Evolutionary conservation across 2,329 filamentous ascomycete species (phyloP).

Genomic region (Nakataea oryzae): DNA sequence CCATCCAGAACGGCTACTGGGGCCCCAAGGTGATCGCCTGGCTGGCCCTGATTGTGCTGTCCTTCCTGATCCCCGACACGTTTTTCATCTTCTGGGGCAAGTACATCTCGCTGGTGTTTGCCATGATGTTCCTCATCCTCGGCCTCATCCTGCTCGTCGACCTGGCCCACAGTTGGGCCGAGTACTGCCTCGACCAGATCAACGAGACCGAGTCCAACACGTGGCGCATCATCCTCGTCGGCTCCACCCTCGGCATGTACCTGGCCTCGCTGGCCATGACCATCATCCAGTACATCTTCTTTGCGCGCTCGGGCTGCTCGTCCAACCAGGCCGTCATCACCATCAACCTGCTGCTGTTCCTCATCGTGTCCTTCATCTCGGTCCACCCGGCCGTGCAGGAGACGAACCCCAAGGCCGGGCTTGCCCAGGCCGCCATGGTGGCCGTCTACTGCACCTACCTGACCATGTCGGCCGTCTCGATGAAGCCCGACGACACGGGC

Average conservation of each 20-base stretch:
- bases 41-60: conserved; percentile 76
- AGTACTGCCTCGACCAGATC: conserved; percentile 90
- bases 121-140: conserved; percentile 87
- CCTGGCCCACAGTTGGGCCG: conserved; percentile 92
- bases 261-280: conserved; percentile 85
- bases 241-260: conserved; percentile 92
- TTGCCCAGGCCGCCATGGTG: conserved; percentile 97
- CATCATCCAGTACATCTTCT: conserved; percentile 94
- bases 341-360: conserved; percentile 77
- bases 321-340: conserved; percentile 98
- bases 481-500: conserved; percentile 92
- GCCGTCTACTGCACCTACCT: conserved; percentile 97
- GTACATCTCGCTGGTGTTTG: conserved; percentile 79
- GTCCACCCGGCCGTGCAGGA: conserved; percentile 87
- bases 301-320: conserved; percentile 67
- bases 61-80: conserved; percentile 87
- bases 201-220: conserved; percentile 75
- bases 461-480: conserved; percentile 94
- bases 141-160: conserved; percentile 90
- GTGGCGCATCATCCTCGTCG: conserved; percentile 82
- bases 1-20: conserved; percentile 97
- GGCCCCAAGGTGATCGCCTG: conserved; percentile 89
- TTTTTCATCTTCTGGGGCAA: conserved; percentile 97
- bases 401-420: conserved; percentile 82
- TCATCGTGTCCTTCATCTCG: conserved; percentile 72